A percentile compares a stretch with the other conserved stretches of the same genome.
phyloP scores from a whole-genome alignment of 2,329 filamentous ascomycete genomes.

The Microcyclospora pomicola region DNA sequence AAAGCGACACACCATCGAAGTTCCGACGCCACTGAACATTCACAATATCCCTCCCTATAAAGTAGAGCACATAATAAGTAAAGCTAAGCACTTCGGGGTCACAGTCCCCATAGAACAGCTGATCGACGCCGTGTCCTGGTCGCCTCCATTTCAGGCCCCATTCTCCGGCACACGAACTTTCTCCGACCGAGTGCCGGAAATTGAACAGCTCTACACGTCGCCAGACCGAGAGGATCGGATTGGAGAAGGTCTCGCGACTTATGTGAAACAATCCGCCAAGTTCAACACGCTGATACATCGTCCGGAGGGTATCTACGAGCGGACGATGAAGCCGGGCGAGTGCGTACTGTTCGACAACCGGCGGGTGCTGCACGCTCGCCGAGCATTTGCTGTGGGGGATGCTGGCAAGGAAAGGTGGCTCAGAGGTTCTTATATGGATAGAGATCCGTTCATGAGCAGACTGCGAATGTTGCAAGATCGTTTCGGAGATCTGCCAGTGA shows the following conservation, averaged over 20 bases:
- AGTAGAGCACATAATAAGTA: neutral
- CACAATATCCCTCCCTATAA: neutral
- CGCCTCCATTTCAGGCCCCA: conserved; percentile 25
- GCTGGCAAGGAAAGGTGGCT: conserved; percentile 56
- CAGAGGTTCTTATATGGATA: conserved; percentile 69
- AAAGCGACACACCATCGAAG: conserved; percentile 14
- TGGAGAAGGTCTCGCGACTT: neutral
- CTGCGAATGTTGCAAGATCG: conserved; percentile 12
- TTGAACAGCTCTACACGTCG: neutral
- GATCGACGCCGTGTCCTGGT: conserved; percentile 22
- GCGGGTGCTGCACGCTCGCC: conserved; percentile 70
- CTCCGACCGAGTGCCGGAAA: neutral
- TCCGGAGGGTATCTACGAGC: conserved; percentile 48
- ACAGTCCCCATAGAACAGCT: conserved; percentile 8
- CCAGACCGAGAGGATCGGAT: neutral
- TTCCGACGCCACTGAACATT: neutral
- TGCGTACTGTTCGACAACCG: conserved; percentile 90
- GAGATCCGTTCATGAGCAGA: conserved; percentile 42
- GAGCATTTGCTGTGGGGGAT: conserved; percentile 56
- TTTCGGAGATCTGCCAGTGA: neutral
- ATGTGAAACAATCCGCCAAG: conserved; percentile 24
- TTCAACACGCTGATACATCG: conserved; percentile 50
- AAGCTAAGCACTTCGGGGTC: neutral
- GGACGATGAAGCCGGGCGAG: conserved; percentile 64
- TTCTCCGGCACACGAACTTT: conserved; percentile 7